These are phyloP conservation scores for Kuraishia piskuri DNA, from an alignment of 805 yeast genomes.

Conservation along the genomic window DNA sequence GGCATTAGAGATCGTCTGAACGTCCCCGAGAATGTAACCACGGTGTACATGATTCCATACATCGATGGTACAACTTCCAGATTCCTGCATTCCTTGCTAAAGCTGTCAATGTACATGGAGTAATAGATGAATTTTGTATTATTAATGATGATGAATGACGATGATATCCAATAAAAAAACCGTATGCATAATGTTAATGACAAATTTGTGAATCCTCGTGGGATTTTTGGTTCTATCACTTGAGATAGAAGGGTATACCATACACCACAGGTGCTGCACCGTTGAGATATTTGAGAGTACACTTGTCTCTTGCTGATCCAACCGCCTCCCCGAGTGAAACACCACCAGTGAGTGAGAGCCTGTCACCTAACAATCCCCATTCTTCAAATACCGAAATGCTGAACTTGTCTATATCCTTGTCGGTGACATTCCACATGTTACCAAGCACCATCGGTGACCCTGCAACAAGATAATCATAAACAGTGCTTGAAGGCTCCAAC, in stretches of 20 bases:
- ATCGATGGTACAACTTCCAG: not conserved
- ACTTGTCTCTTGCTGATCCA: constrained; percentile 49
- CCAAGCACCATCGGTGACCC: constrained; percentile 81
- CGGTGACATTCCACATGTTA: constrained; percentile 95
- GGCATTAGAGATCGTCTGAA: not conserved
- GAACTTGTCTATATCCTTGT: constrained; percentile 84
- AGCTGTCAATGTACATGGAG: not conserved
- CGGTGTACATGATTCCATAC: not conserved
- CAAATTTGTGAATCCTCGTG: no score
- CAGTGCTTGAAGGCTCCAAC: constrained; percentile 69
- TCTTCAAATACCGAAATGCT: constrained; percentile 48
- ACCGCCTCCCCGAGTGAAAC: constrained; percentile 48
- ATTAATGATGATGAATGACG: not conserved
- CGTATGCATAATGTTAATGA: not conserved
- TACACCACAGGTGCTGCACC: constrained; percentile 92
- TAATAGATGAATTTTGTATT: not conserved
- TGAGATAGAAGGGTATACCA: constrained; percentile 60
- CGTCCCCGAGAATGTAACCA: not conserved
- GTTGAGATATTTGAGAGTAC: constrained; percentile 67
- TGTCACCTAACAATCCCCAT: constrained; percentile 49
- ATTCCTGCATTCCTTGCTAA: not conserved
- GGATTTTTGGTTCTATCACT: not conserved
- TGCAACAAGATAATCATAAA: constrained; percentile 65
- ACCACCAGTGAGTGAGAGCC: constrained; percentile 9
- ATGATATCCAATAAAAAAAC: no score